A percentile compares a stretch with the other conserved stretches of the same genome.
Conservation (phyloP, 2,329 filamentous ascomycete genomes). For the Clonostachys byssicola region DNA sequence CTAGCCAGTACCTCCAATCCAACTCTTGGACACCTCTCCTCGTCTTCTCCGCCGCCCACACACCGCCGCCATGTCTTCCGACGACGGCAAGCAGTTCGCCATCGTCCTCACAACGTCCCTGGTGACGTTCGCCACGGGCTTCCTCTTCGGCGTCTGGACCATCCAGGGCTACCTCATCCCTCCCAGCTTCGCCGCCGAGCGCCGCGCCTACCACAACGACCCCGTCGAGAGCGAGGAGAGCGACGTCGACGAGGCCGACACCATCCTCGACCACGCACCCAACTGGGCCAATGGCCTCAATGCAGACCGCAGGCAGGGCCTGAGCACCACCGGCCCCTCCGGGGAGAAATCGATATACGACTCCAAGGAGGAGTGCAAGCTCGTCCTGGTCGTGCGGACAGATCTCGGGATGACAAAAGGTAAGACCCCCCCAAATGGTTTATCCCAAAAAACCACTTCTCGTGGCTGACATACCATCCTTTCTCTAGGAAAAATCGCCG, state of each 20-base stretch:
- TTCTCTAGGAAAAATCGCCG: slow-evolving; percentile 83
- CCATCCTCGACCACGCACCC: slow-evolving; percentile 59
- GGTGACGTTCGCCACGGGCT: slow-evolving; percentile 71
- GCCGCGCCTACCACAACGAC: slow-evolving; percentile 50
- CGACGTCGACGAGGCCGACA: slow-evolving; percentile 58
- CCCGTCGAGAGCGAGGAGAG: slow-evolving; percentile 67
- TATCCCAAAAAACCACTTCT: background rate
- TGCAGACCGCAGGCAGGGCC: slow-evolving; percentile 54
- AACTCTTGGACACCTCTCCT: too few species aligned
- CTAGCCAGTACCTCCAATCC: too few species aligned
- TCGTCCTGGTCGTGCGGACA: slow-evolving; percentile 87
- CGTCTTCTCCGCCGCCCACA: too few species aligned
- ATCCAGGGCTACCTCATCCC: slow-evolving; percentile 56
- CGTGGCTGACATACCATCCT: background rate
- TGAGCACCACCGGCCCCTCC: slow-evolving; percentile 27
- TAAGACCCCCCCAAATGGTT: slow-evolving; percentile 29
- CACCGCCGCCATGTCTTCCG: slow-evolving; percentile 8
- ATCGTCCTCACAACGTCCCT: slow-evolving; percentile 71
- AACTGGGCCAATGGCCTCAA: slow-evolving; percentile 62
- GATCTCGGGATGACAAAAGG: slow-evolving; percentile 98
- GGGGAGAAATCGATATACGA: slow-evolving; percentile 31
- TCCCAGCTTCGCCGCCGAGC: slow-evolving; percentile 50
- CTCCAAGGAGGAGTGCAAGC: slow-evolving; percentile 79
- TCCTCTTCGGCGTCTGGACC: slow-evolving; percentile 75
- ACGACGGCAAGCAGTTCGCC: slow-evolving; percentile 40